Percentiles rank a stretch among this genome's conserved stretches.
Evolutionary conservation across 2,329 filamentous ascomycete genomes (phyloP).

Genomic region (Exophiala lecanii-corni): DNA sequence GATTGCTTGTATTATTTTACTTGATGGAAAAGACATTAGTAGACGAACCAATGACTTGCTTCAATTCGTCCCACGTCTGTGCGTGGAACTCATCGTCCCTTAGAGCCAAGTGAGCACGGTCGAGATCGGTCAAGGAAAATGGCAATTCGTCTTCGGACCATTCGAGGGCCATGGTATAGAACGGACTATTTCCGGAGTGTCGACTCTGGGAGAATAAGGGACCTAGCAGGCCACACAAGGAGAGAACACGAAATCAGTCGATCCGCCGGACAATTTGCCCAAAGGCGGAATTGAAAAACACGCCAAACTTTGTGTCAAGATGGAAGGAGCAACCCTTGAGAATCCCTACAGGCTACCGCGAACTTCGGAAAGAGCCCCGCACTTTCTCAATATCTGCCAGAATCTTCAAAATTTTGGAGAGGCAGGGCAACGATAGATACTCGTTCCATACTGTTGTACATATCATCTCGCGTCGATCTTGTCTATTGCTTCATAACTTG

Average conservation of each 20-base stretch:
- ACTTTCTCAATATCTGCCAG: no score
- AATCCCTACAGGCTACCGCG: not conserved
- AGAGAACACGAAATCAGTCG: slow-evolving; percentile 10
- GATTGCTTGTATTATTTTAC: slow-evolving; percentile 8
- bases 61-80: slow-evolving; percentile 50
- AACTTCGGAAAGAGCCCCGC: slow-evolving; percentile 13
- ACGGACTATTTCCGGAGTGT: not conserved
- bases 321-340: no score
- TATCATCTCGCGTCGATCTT: no score
- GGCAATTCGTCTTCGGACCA: slow-evolving; percentile 27
- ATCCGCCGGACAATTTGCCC: slow-evolving; percentile 1
- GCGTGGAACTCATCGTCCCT: slow-evolving; percentile 50
- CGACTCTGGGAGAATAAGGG: slow-evolving; percentile 5
- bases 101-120: slow-evolving; percentile 46
- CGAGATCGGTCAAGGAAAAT: slow-evolving; percentile 48
- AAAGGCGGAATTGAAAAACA: no score
- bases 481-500: no score
- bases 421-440: no score
- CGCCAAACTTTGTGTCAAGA: no score
- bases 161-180: not conserved
- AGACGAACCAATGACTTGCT: slow-evolving; percentile 47
- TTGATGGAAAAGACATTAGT: slow-evolving; percentile 4
- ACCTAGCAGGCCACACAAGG: slow-evolving; percentile 4
- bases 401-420: no score
- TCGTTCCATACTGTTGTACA: no score